Evolutionary conservation across 31 red algal species (phyloP), one percentile per base, ranked within the genome.

Genomic region (Endocladia muricata): DNA sequence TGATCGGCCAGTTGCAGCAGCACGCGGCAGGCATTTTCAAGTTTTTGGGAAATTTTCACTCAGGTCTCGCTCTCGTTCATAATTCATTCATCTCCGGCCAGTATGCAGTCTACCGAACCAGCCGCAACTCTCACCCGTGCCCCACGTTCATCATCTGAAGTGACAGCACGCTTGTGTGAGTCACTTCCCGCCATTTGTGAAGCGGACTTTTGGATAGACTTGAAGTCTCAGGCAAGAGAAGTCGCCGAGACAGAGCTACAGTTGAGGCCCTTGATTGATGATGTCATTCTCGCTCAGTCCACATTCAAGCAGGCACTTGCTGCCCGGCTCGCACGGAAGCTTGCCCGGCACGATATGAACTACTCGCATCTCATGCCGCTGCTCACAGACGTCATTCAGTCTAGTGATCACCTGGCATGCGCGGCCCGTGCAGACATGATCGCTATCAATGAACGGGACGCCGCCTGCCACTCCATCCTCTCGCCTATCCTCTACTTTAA

Each of bases 301-400:
- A 77, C 82, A 38, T 41, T 98, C 25, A 67, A 72, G n/a, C 42
- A 70, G 13, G 91, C 91, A 6, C 61, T 98, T n/a, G 87, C 91
- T 36, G 91, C 88, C 44, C 85, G 92, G 30, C 73, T 98, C 1
- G 95, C 95, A 11, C 91, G 84, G 61, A 94, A 98, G 52, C 90
- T 98, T 33, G 78, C 77, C 37, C 82, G 76, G n/a, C 56, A 85
- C 34, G 81, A 77, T 23, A 87, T 94, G 77, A 84, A 83, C 4
- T 73, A 63, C 34, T 91, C 90, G 1, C 74, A 84, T 25, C 77
- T 91, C 71, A 86, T 86, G 68, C 81, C 74, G 15, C 28, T 94
- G 6, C 72, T 91, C 30, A 73, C 73, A 48, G 79, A 90, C 37
- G 57, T 48, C 59, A 61, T 97, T 56, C 59, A 47, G 7, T 68